These are phyloP conservation scores for cucumber (Cucumis sativus) DNA, from an alignment of 306 rosid species.

Conservation along the genomic window DNA sequence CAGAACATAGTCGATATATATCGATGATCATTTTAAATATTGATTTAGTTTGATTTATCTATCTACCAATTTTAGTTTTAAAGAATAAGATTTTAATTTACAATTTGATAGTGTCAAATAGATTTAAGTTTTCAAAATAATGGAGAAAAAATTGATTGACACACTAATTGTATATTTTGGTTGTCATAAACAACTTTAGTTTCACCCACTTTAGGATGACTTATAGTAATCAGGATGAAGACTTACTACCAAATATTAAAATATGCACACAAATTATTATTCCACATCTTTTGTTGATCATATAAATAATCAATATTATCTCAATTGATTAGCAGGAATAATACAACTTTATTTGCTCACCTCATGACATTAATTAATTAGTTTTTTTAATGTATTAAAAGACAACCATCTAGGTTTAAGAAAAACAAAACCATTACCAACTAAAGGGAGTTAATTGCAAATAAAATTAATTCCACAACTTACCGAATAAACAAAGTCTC, in stretches of 20 bases:
- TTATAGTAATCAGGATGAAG: not conserved
- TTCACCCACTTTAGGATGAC: not conserved
- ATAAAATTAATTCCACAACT: too few species aligned
- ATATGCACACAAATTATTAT: not conserved
- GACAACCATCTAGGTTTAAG: too few species aligned
- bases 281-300: not conserved
- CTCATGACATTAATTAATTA: not conserved
- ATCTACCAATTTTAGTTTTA: too few species aligned
- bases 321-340: not conserved
- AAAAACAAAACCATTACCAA: too few species aligned
- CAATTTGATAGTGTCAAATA: not conserved
- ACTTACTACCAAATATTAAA: not conserved
- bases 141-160: not conserved
- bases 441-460: too few species aligned
- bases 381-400: not conserved
- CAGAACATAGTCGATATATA: too few species aligned
- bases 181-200: not conserved
- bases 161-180: not conserved
- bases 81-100: not conserved
- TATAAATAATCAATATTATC: not conserved
- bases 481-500: too few species aligned
- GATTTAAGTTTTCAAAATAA: not conserved
- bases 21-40: too few species aligned
- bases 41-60: too few species aligned
- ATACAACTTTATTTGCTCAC: not conserved